These are phyloP conservation scores for Coelastrella sp. DNA, from an alignment of 139 green algal genomes.

Conservation along the genomic window DNA sequence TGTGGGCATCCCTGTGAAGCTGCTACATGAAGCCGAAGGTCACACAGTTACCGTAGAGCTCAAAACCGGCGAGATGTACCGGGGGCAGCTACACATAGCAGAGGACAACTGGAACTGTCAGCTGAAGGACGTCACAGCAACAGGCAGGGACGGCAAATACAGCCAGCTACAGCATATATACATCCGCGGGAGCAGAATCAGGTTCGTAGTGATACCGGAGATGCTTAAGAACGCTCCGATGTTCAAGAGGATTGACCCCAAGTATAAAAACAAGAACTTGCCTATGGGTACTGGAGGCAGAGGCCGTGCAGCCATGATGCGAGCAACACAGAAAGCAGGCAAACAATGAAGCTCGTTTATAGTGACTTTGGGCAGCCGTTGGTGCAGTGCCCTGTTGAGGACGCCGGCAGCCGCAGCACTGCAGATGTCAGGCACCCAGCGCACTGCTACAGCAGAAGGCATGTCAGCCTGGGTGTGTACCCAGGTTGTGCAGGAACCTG, in stretches of 20 bases:
- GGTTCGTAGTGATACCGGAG: slow-evolving; percentile 97
- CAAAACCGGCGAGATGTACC: slow-evolving; percentile 96
- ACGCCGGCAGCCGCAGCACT: neutral
- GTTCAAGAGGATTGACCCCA: slow-evolving; percentile 99
- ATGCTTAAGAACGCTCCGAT: slow-evolving; percentile 99
- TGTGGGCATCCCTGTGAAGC: slow-evolving; percentile 89
- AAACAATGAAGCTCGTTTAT: neutral
- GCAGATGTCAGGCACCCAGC: no score
- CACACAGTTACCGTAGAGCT: slow-evolving; percentile 98
- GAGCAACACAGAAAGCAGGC: slow-evolving; percentile 79
- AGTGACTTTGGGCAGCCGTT: no score
- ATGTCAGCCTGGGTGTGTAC: no score
- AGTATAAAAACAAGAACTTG: slow-evolving; percentile 80
- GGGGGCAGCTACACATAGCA: slow-evolving; percentile 91
- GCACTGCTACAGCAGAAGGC: no score
- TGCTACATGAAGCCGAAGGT: slow-evolving; percentile 98
- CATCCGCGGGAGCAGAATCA: slow-evolving; percentile 85
- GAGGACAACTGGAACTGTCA: slow-evolving; percentile 99
- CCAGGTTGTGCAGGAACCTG: no score
- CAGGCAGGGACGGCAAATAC: slow-evolving; percentile 65
- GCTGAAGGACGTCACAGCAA: slow-evolving; percentile 94
- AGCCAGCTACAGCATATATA: slow-evolving; percentile 79
- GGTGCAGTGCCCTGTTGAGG: neutral
- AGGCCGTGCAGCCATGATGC: slow-evolving; percentile 75
- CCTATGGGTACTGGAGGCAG: slow-evolving; percentile 82